Evolutionary conservation across 2,329 filamentous ascomycete genomes (phyloP), one percentile per base, ranked within the genome.

Genomic region (Colletotrichum abscissum): DNA sequence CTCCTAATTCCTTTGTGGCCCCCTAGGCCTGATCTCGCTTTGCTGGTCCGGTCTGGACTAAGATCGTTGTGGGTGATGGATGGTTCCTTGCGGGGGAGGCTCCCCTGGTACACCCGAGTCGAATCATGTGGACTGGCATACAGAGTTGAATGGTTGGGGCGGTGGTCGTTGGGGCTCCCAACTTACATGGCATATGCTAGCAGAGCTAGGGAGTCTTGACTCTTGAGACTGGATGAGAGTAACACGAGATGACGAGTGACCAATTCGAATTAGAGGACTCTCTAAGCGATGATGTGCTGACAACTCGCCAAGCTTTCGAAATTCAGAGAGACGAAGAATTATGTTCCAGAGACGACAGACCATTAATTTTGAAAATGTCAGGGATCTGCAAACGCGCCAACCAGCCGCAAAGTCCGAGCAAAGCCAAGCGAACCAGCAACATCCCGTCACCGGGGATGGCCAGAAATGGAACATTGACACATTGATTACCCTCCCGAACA

Each of bases 101-200:
- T 38, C 54, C 67, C 67, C 67, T 38, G 60, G 38, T 38, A 60
- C 52, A 3, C 19, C 67, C 67, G 52, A 69, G 60, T 58, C 35
- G 60, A 58, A 24, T 59, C 35, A 58, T 69, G 19, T 24, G 24
- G 54, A 52, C 35, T 30, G n/a, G 57, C 5, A 24, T 4, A 33
- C 30, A 4, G 19, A 38, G 33, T 12, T 16, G 57, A n/a, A 38
- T 16, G 28, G 28, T 35, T 38, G 30, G 42, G 62, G 12, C 19
- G 3, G 1, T 54, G 26, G 30, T 42, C 19, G 19, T 49, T 49
- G 42, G 42, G 8, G 42, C 42, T 22, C 19, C 19, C 42, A 49
- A 22, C 19, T 28, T 69, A n/a, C 26, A 57, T 57, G 26, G 62
- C 26, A 22, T 7, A 57, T 8, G 60, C 16, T n/a, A 60, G 33